Evolutionary conservation across 352 stramenopile genomes (phyloP), one percentile per base, ranked within the genome.

Genomic region (Sclerospora graminicola): DNA sequence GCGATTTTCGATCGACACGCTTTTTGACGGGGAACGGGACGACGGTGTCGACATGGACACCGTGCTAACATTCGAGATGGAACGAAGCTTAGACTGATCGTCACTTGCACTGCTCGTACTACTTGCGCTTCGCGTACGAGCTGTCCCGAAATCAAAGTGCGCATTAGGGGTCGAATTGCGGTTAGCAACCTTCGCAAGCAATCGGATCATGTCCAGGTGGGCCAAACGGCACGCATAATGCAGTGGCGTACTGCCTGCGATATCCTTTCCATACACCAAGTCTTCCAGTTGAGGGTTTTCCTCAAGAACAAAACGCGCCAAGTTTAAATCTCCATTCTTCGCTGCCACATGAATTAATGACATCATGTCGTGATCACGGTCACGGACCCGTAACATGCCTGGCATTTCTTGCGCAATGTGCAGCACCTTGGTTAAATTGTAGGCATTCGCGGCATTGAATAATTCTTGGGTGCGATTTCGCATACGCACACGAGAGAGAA

Each of bases 311-410:
- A 92, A 93, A 8, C 74, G 73, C 18, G 76, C 77, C 14, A 93
- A 51, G 41, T 88, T 92, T 31, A 94, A 31, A 43, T 91, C 79
- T 8, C 78, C 75, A 48, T 91, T 94, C 49, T 88, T 88, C 1
- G 80, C 82, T 0, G 83, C 84, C n/a, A 89, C 79, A 61, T 95
- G 84, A 19, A 94, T 72, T 10, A 95, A 58, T 15, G 79, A 93
- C 61, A 91, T 86, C 73, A 88, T 82, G 24, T 91, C 69, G 49
- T 82, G 64, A 18, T 59, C 53, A 38, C 75, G 75, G 27, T 93
- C 81, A 31, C 81, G 75, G 2, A 90, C 74, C 8, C 80, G 75
- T 8, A 90, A 41, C 73, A 88, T 89, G 7, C 77, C 77, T 7
- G 79, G 82, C 33, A 84, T 65, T 24, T 90, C 70, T 46, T 91